A percentile compares a stretch with the other conserved stretches of the same genome.
These are phyloP conservation scores for Aspergillus bombycis DNA, from an alignment of 2,329 filamentous ascomycete genomes.

Conservation along the genomic window DNA sequence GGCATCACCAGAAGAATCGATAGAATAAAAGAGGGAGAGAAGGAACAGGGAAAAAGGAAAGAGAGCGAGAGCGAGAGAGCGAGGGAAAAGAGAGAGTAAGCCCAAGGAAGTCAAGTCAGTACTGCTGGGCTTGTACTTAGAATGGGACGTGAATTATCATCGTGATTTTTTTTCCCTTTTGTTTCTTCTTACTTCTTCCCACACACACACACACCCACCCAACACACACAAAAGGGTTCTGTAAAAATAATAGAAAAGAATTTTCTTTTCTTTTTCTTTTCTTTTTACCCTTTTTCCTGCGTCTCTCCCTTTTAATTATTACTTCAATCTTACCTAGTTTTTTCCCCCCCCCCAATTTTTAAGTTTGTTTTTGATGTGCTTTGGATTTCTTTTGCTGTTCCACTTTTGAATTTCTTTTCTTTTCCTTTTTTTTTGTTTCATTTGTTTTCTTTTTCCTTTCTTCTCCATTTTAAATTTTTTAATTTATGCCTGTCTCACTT, in stretches of 20 bases:
- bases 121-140: not conserved
- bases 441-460: not conserved
- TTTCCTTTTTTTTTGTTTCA: not conserved
- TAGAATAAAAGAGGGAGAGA: conserved; percentile 8
- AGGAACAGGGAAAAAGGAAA: conserved; percentile 5
- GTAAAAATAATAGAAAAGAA: not conserved
- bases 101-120: not conserved
- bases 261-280: not conserved
- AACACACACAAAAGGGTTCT: not conserved
- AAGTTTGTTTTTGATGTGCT: conserved; percentile 4
- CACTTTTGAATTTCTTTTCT: not conserved
- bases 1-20: conserved; percentile 4
- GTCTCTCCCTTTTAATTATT: not conserved
- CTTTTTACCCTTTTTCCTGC: not conserved
- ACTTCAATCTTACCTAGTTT: not conserved
- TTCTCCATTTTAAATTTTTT: conserved; percentile 1
- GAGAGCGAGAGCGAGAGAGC: conserved; percentile 2
- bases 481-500: not conserved
- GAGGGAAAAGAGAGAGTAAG: conserved; percentile 8
- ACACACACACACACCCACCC: not conserved
- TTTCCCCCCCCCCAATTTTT: not conserved
- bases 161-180: not conserved
- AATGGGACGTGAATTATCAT: conserved; percentile 3
- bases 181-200: not conserved
- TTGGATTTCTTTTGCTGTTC: not conserved